Evolutionary conservation across 1,139 yeast species (phyloP).

Genomic region (Hanseniaspora uvarum): DNA sequence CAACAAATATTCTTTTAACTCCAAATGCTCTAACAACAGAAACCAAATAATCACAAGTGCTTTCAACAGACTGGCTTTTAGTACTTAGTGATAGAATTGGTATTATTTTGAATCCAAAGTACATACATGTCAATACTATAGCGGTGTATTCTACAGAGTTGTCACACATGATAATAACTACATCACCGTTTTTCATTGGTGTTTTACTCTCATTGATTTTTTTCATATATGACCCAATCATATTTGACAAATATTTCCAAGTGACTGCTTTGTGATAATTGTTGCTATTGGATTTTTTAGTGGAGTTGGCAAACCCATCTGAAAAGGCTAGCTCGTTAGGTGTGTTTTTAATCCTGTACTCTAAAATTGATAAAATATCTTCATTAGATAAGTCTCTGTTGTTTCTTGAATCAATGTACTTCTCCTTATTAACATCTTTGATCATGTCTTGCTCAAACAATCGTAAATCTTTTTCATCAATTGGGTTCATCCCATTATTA

Average conservation of each 20-base stretch:
- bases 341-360: conserved; percentile 63
- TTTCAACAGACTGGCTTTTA: conserved; percentile 40
- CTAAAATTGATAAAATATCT: conserved; percentile 62
- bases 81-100: conserved; percentile 72
- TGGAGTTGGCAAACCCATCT: conserved; percentile 40
- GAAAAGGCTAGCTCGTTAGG: conserved; percentile 78
- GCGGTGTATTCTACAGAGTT: conserved; percentile 78
- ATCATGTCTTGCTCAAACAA: conserved; percentile 33
- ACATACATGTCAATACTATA: conserved; percentile 76
- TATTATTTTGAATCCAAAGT: conserved; percentile 69
- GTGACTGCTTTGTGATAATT: conserved; percentile 49
- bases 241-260: conserved; percentile 75
- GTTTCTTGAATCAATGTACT: conserved; percentile 64
- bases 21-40: conserved; percentile 60
- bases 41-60: conserved; percentile 47
- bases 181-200: conserved; percentile 52
- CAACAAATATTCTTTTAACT: conserved; percentile 63
- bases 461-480: conserved; percentile 3
- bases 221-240: conserved; percentile 52
- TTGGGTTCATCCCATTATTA: neutral
- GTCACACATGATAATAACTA: conserved; percentile 72
- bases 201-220: conserved; percentile 43
- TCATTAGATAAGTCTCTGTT: conserved; percentile 56
- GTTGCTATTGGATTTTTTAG: conserved; percentile 30
- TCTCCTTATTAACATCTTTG: conserved; percentile 41